Evolutionary conservation across 176 grass and related monocot species (phyloP).

Genomic region (Cenchrus americanus): DNA sequence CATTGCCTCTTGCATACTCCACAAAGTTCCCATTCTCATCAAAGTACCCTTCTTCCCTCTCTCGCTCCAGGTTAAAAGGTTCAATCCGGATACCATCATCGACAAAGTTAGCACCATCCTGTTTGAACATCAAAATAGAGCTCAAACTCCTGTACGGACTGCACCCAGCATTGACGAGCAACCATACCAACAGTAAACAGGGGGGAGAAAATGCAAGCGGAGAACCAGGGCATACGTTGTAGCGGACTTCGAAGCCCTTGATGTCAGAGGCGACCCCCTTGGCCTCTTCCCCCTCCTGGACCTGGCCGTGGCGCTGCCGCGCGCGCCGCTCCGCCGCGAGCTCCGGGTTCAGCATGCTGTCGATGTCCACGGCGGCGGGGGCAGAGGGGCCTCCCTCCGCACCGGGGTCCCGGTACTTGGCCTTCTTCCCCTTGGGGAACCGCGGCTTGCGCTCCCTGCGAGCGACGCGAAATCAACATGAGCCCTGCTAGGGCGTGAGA

Average conservation of each 20-base stretch:
- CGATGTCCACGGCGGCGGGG: conserved; percentile 43
- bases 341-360: conserved; percentile 62
- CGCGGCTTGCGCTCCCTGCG: conserved; percentile 74
- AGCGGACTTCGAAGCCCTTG: conserved; percentile 69
- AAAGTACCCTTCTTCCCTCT: conserved; percentile 88
- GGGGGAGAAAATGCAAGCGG: neutral
- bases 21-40: conserved; percentile 46
- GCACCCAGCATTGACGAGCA: conserved; percentile 8
- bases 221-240: conserved; percentile 53
- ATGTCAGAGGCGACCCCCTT: conserved; percentile 47
- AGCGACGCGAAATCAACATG: conserved; percentile 3
- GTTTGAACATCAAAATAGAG: conserved; percentile 47
- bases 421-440: conserved; percentile 94
- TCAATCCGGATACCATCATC: conserved; percentile 90
- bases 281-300: conserved; percentile 49
- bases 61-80: conserved; percentile 95
- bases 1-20: conserved; percentile 56
- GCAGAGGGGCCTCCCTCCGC: conserved; percentile 22
- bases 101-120: conserved; percentile 73
- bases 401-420: conserved; percentile 47
- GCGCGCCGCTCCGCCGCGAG: conserved; percentile 66
- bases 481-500: conserved; percentile 28
- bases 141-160: neutral
- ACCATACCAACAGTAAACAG: neutral
- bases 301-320: conserved; percentile 58